Percentiles rank a stretch among this genome's conserved stretches.
Conservation (phyloP, 441 rosid genomes). For the Sinapis alba region DNA sequence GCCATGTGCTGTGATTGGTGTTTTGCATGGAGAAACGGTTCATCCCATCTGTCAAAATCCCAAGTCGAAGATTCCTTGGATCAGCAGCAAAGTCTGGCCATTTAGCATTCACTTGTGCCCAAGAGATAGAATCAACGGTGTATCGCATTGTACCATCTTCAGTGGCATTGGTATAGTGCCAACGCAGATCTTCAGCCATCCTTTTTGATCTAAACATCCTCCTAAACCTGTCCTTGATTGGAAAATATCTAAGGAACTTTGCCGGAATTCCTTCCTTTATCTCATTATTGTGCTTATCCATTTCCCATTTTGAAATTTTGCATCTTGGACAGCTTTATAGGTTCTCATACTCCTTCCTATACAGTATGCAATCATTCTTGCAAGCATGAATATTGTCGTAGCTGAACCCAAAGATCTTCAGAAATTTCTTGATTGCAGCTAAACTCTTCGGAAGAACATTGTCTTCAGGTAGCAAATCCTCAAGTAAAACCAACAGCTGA, state of each 20-base stretch:
- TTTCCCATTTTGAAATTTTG: neutral
- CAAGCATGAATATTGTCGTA: neutral
- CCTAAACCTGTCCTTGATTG: neutral
- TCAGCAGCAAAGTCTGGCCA: too few species aligned
- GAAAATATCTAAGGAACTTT: neutral
- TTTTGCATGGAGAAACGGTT: too few species aligned
- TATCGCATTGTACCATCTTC: too few species aligned
- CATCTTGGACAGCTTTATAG: neutral
- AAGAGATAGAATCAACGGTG: too few species aligned
- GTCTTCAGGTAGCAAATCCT: neutral
- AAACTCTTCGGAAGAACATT: neutral
- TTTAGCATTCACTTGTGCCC: too few species aligned
- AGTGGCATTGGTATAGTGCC: too few species aligned
- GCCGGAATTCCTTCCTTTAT: neutral
- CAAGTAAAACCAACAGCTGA: too few species aligned
- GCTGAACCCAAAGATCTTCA: neutral
- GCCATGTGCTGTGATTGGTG: too few species aligned
- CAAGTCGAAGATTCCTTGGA: too few species aligned
- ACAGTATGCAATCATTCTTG: constrained; percentile 3
- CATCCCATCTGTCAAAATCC: too few species aligned
- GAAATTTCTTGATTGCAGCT: neutral
- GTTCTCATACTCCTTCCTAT: neutral
- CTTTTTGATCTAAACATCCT: too few species aligned
- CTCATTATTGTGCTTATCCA: neutral
- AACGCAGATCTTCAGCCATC: too few species aligned